phyloP scores from a whole-genome alignment of 2,329 filamentous ascomycete genomes.

The Claviceps digitariae region DNA sequence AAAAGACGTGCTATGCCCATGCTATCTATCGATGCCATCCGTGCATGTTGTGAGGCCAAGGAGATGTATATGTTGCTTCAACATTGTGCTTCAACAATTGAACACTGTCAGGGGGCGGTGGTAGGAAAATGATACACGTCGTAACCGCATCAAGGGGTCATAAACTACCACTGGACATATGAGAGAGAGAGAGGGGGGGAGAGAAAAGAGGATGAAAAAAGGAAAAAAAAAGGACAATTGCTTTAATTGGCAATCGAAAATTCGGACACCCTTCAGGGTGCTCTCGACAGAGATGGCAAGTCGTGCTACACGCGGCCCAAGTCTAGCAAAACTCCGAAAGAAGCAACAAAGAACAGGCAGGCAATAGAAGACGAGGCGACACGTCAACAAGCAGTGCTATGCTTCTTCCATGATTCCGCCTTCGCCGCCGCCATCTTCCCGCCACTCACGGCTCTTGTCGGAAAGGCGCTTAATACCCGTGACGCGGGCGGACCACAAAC shows the following conservation, averaged over 20 bases:
- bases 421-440: constrained; percentile 70
- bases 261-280: no score
- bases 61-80: neutral
- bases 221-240: neutral
- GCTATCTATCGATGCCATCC: no score
- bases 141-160: neutral
- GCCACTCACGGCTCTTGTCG: constrained; percentile 80
- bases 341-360: neutral
- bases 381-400: constrained; percentile 17
- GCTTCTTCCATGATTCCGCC: constrained; percentile 48
- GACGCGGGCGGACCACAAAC: constrained; percentile 76
- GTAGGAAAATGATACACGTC: neutral
- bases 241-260: no score
- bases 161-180: neutral
- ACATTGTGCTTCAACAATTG: neutral
- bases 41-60: no score
- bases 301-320: no score
- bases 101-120: no score
- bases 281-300: no score
- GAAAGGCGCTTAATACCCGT: constrained; percentile 68
- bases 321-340: neutral
- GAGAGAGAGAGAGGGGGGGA: neutral
- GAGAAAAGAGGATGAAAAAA: neutral
- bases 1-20: neutral
- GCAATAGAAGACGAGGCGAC: neutral